Conservation (phyloP, 768 basidiomycete species). For the Rhizopogon roseolus region DNA sequence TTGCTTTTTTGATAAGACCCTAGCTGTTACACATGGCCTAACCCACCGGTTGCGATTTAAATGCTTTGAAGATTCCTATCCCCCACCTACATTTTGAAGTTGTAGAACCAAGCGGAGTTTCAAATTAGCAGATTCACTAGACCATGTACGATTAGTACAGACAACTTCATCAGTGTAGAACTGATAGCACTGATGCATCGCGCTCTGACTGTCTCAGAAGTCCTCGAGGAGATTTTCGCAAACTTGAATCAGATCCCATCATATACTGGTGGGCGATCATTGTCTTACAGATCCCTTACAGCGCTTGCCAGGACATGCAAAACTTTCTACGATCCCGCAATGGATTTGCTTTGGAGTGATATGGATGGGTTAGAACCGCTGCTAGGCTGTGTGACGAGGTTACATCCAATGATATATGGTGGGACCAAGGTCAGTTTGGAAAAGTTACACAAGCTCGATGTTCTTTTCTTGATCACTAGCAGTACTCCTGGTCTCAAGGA, state of each 20-base stretch:
- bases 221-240: not conserved
- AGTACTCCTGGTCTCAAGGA: not conserved
- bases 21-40: no score
- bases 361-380: not conserved
- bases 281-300: not conserved
- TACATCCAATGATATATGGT: not conserved
- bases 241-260: not conserved
- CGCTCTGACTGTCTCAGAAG: not conserved
- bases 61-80: no score
- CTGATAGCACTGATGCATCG: conserved; percentile 1
- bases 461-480: no score
- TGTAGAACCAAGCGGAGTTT: no score
- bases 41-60: no score
- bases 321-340: not conserved
- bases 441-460: not conserved
- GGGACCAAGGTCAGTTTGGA: not conserved
- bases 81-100: no score
- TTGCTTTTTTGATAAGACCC: no score
- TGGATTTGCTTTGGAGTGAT: not conserved
- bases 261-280: no score
- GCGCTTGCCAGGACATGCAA: conserved; percentile 2
- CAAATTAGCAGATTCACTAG: no score
- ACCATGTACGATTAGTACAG: no score
- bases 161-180: no score
- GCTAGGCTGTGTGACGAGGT: not conserved